These are phyloP conservation scores for Spathaspora sp. DNA, from an alignment of 805 yeast genomes.

Conservation along the genomic window DNA sequence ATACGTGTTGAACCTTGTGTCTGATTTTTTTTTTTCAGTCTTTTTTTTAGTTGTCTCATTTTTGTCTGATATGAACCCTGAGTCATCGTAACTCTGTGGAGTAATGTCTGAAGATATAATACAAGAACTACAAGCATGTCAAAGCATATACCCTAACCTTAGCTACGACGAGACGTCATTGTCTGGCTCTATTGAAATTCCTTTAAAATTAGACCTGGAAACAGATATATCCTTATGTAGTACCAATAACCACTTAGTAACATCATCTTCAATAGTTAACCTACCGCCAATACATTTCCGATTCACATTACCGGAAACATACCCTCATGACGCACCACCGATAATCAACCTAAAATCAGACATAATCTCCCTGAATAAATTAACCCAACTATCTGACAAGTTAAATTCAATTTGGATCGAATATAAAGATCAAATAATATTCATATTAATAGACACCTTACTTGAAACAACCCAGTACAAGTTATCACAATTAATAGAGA, in stretches of 20 bases:
- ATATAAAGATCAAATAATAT: slow-evolving; percentile 36
- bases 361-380: slow-evolving; percentile 3
- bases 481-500: slow-evolving; percentile 1
- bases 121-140: slow-evolving; percentile 40
- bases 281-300: slow-evolving; percentile 28
- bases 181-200: slow-evolving; percentile 24
- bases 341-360: slow-evolving; percentile 13
- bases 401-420: slow-evolving; percentile 31
- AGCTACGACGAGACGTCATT: not conserved
- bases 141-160: slow-evolving; percentile 40
- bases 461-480: slow-evolving; percentile 18
- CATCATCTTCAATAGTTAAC: slow-evolving; percentile 6
- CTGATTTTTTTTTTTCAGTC: not conserved
- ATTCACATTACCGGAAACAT: slow-evolving; percentile 27
- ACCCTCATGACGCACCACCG: slow-evolving; percentile 32
- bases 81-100: no score
- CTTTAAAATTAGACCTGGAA: slow-evolving; percentile 17
- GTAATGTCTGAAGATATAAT: slow-evolving; percentile 11
- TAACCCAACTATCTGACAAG: slow-evolving; percentile 10
- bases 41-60: not conserved
- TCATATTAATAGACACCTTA: slow-evolving; percentile 40
- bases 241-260: no score
- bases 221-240: slow-evolving; percentile 7
- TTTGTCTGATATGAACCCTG: not conserved
- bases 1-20: not conserved